These are phyloP conservation scores for Epichloe baconii DNA, from an alignment of 2,329 filamentous ascomycete genomes.

Conservation along the genomic window DNA sequence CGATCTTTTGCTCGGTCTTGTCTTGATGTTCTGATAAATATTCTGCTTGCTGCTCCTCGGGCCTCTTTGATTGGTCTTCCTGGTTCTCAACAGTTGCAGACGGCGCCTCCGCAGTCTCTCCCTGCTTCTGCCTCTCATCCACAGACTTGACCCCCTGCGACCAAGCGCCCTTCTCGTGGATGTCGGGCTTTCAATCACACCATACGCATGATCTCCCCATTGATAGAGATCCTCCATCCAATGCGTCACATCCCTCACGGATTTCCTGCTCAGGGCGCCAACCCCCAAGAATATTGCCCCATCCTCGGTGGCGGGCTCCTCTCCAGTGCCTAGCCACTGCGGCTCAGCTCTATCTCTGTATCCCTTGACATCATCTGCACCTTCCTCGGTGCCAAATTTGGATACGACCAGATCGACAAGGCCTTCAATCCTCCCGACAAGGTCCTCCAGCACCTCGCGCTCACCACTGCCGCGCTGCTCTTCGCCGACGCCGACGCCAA, in stretches of 20 bases:
- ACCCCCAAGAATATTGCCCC: constrained; percentile 78
- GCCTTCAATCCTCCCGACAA: constrained; percentile 66
- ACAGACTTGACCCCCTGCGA: constrained; percentile 15
- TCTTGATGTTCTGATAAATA: background rate
- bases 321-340: constrained; percentile 62
- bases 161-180: constrained; percentile 40
- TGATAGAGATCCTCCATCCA: constrained; percentile 86
- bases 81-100: background rate
- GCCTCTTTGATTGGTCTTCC: background rate
- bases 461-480: constrained; percentile 92
- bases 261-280: constrained; percentile 57
- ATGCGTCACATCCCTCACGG: constrained; percentile 58
- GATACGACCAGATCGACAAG: constrained; percentile 80
- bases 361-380: constrained; percentile 13
- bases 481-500: constrained; percentile 88
- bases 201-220: constrained; percentile 75
- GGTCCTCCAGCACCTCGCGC: constrained; percentile 83
- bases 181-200: constrained; percentile 65
- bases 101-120: background rate
- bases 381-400: constrained; percentile 53
- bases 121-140: constrained; percentile 1
- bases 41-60: background rate
- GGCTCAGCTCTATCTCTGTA: constrained; percentile 9
- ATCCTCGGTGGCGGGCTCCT: constrained; percentile 56
- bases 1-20: background rate